Base-by-base conservation (phyloP, 1,284 basidiomycete species). In the Sporisorium sorghi region DNA sequence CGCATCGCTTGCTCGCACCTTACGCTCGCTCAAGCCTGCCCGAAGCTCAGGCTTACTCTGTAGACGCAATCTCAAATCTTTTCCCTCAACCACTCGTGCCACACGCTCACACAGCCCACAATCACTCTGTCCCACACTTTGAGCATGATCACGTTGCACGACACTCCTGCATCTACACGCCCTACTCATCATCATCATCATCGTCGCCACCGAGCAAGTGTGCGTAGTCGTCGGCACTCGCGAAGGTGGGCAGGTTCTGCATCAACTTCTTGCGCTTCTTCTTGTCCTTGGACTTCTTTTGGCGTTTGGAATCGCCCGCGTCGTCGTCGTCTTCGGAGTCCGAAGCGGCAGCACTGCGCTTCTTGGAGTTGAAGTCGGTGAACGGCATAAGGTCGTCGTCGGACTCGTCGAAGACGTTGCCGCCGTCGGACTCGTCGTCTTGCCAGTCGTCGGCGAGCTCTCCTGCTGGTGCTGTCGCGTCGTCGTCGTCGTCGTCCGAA, bases 141-240 rank as follows among this genome's bases (percentile, higher is more conserved):
- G 30, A 30, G 30, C 30, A 30, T 30, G 5, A 30, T 11, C 30
- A 30, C 5, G 30, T 30, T 30, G 30, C 30, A 30, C 30, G 11
- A 5, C 30, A 30, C 11, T n/a, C n/a, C n/a, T n/a, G n/a, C n/a
- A n/a, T 33, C 33, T 33, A 44, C 6, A 14, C 6, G 19, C n/a
- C n/a, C n/a, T 65, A 78, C 60, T 62, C 39, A 32, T 75, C 57
- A 39, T 74, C 91, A 15, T 84, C 37, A 6, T 40, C 86, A 63
- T 91, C 91, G 82, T 96, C 94, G 73, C 58, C 75, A 23, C 58
- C 79, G 3, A 98, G 94, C 87, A 98, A 88, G 85, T 90, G 91
- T 50, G 92, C 92, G 81, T 97, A 99, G 77, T 97, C 96, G 71
- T 98, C 96, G 74, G 96, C 96, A 82, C 90, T 92, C 2, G 93